phyloP scores from a whole-genome alignment of 768 basidiomycete species.

The Suillus subalutaceus region DNA sequence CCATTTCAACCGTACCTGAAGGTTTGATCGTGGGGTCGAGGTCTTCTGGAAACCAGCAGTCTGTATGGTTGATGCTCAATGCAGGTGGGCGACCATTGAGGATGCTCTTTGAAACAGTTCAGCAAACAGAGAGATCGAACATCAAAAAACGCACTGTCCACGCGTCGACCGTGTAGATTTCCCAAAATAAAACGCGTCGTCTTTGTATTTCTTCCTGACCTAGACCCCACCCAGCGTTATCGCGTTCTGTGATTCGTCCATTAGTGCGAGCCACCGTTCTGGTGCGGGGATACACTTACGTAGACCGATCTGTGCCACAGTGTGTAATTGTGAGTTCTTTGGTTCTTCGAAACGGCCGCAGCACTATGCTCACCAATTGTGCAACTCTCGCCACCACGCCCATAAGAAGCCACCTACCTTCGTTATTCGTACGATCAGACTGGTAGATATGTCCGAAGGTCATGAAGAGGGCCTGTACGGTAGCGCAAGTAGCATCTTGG shows the following conservation, averaged over 20 bases:
- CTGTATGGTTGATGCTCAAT: slow-evolving; percentile 48
- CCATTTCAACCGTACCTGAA: slow-evolving; percentile 40
- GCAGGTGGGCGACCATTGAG: slow-evolving; percentile 54
- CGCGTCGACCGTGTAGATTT: slow-evolving; percentile 50
- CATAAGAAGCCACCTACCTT: slow-evolving; percentile 52
- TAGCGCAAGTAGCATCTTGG: slow-evolving; percentile 46
- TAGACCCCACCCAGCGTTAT: slow-evolving; percentile 51
- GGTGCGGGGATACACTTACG: slow-evolving; percentile 38
- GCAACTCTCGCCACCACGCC: slow-evolving; percentile 46
- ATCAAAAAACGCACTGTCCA: slow-evolving; percentile 44
- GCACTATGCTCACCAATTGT: slow-evolving; percentile 42
- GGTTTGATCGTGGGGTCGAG: slow-evolving; percentile 33
- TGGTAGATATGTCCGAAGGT: slow-evolving; percentile 45
- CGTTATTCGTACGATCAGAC: slow-evolving; percentile 44
- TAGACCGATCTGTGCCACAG: slow-evolving; percentile 47
- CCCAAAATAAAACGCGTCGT: slow-evolving; percentile 54
- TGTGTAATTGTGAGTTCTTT: slow-evolving; percentile 12
- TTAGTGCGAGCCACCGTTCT: not conserved
- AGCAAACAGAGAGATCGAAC: not conserved
- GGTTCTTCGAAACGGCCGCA: not conserved
- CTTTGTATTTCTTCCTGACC: slow-evolving; percentile 47
- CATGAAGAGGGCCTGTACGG: slow-evolving; percentile 52
- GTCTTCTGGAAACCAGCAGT: slow-evolving; percentile 56
- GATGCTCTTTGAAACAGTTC: slow-evolving; percentile 38
- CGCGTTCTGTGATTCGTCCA: slow-evolving; percentile 44